phyloP scores from a whole-genome alignment of 1,284 basidiomycete genomes.

The Cryptococcus sp. region DNA sequence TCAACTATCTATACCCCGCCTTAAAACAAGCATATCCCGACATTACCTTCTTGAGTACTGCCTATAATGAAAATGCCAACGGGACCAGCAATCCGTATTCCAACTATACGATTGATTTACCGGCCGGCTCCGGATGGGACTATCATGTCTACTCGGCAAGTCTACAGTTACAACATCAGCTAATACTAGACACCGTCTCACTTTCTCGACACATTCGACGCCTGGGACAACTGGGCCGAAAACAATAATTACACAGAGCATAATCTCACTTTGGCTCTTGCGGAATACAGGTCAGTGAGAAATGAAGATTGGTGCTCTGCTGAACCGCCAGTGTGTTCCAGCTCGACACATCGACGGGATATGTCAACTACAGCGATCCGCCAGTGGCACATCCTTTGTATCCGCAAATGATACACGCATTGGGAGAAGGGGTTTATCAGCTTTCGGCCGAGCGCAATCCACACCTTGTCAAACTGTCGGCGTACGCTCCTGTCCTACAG shows the following conservation, averaged over 20 bases:
- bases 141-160: conserved; percentile 1
- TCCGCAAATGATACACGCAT: conserved; percentile 2
- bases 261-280: not conserved
- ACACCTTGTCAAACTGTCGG: not conserved
- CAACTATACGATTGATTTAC: not conserved
- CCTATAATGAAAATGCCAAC: conserved; percentile 2
- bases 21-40: conserved; percentile 6
- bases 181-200: not conserved
- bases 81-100: conserved; percentile 1
- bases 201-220: conserved; percentile 3
- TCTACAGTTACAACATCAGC: not conserved
- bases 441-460: conserved; percentile 4
- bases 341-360: conserved; percentile 2
- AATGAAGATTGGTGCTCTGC: too few species aligned
- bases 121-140: not conserved
- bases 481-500: conserved; percentile 4
- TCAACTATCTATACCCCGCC: conserved; percentile 5
- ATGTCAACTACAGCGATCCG: conserved; percentile 7
- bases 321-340: conserved; percentile 1
- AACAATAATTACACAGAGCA: not conserved
- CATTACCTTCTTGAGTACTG: conserved; percentile 3
- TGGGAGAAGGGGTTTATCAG: conserved; percentile 3
- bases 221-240: conserved; percentile 4
- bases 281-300: not conserved
- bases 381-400: conserved; percentile 1